Evolutionary conservation across 176 grass and related monocot species (phyloP).

Genomic region (barley (Hordeum vulgare)): DNA sequence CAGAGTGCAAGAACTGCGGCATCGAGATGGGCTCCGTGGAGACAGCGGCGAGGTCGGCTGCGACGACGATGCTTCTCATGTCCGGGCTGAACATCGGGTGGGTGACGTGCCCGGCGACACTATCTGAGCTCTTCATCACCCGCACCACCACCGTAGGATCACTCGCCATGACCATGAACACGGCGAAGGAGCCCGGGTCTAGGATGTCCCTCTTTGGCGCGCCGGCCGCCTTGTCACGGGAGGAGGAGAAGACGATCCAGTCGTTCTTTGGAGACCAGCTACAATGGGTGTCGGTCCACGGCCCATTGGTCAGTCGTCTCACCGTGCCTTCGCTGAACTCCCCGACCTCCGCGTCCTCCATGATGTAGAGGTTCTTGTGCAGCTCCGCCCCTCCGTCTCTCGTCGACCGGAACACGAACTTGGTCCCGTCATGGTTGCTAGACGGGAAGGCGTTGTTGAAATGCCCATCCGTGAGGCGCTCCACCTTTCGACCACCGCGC

Average conservation of each 20-base stretch:
- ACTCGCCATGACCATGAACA: neutral
- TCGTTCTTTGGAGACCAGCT: constrained; percentile 26
- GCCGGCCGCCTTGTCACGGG: neutral
- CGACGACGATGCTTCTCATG: constrained; percentile 26
- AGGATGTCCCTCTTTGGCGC: neutral
- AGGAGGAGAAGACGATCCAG: constrained; percentile 51
- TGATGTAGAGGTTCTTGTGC: constrained; percentile 37
- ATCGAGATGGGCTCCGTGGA: constrained; percentile 34
- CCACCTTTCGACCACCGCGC: neutral
- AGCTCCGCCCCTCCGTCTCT: neutral
- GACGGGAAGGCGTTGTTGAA: constrained; percentile 31
- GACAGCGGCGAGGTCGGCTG: constrained; percentile 33
- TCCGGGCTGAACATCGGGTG: constrained; percentile 43
- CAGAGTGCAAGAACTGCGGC: constrained; percentile 32
- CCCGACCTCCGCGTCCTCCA: constrained; percentile 23
- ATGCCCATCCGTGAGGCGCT: neutral
- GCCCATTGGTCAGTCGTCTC: neutral
- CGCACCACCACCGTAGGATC: neutral
- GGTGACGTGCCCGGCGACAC: constrained; percentile 28
- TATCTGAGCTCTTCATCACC: constrained; percentile 9
- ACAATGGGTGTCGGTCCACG: constrained; percentile 37
- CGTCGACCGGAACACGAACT: constrained; percentile 33
- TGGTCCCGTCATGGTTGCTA: neutral
- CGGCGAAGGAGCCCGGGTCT: constrained; percentile 12
- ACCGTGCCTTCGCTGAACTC: neutral